Evolutionary conservation across 371 early-diverging fungal species (phyloP), one percentile per base, ranked within the genome.

Genomic region (Nematocida sp.): DNA sequence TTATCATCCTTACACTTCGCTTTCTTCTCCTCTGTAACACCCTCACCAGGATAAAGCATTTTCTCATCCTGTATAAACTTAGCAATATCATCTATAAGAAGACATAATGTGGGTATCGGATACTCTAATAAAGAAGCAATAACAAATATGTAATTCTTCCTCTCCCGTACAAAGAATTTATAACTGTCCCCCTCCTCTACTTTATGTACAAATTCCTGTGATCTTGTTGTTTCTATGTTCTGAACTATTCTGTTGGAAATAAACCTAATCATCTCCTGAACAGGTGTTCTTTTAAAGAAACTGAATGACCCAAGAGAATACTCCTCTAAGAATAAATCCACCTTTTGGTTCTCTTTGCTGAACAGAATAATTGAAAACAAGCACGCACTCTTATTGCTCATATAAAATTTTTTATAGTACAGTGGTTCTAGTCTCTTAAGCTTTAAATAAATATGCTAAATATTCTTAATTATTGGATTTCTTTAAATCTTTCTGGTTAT

Each of bases 161-260:
- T 70, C 47, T 74, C 83, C 55, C 81, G 61, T 11, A 75, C 72
- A 69, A 76, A 86, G 46, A 86, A 80, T 45, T 73, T 66, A 61
- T 84, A 82, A 25, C 66, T 72, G 42, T 75, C 82, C 9, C 82
- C 82, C 15, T 84, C 73, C n/a, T 73, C 73, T 61, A 84, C 72
- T 39, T 72, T 75, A 15, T 86, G 84, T 20, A 72, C 54, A 62
- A 83, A 80, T 39, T 83, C 84, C 70, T 84, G 83, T 27, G 83
- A 73, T 9, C 62, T 56, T 11, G 82, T 62, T 50, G 80, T 83
- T 33, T 86, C 66, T 55, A 84, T 42, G 47, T 71, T 83, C 45
- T 66, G 61, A 2, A 71, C 78, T 50, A 86, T 61, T 50, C 80
- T 64, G 15, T 69, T 64, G 15, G 83, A 83, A 13, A 82, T 44